These are phyloP conservation scores for Botrytis fabae DNA, from an alignment of 2,329 filamentous ascomycete genomes.

Conservation along the genomic window DNA sequence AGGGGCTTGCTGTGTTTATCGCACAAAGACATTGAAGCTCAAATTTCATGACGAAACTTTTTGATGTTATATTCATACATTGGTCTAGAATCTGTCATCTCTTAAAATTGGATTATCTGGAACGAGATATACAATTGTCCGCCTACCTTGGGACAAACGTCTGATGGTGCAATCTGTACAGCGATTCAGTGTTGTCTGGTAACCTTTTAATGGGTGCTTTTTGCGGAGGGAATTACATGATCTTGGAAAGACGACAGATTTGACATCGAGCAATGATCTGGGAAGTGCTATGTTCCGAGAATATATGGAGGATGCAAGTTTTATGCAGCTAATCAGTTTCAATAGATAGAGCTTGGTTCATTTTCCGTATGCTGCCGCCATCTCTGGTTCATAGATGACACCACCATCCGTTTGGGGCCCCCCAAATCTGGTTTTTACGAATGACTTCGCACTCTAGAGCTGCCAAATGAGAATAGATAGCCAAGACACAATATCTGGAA, in stretches of 20 bases:
- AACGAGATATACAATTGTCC: not conserved
- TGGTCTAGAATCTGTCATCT: not conserved
- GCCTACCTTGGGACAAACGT: too few species aligned
- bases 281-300: too few species aligned
- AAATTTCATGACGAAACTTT: not conserved
- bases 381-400: not conserved
- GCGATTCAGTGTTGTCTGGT: not conserved
- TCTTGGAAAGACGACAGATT: not conserved
- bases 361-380: not conserved
- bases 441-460: not conserved
- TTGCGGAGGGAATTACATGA: not conserved
- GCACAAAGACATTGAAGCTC: not conserved
- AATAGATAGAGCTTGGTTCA: not conserved
- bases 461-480: not conserved
- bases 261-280: not conserved
- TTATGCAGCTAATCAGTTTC: not conserved
- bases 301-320: not conserved
- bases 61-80: not conserved
- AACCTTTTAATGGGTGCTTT: not conserved
- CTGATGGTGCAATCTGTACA: not conserved
- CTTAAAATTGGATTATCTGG: not conserved
- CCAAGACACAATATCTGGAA: not conserved
- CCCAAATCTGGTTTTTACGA: not conserved
- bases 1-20: not conserved
- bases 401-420: too few species aligned